Percentiles rank a stretch among this genome's conserved stretches.
Conservation (phyloP, 2,329 filamentous ascomycete species). For the Emericellopsis cladophorae region DNA sequence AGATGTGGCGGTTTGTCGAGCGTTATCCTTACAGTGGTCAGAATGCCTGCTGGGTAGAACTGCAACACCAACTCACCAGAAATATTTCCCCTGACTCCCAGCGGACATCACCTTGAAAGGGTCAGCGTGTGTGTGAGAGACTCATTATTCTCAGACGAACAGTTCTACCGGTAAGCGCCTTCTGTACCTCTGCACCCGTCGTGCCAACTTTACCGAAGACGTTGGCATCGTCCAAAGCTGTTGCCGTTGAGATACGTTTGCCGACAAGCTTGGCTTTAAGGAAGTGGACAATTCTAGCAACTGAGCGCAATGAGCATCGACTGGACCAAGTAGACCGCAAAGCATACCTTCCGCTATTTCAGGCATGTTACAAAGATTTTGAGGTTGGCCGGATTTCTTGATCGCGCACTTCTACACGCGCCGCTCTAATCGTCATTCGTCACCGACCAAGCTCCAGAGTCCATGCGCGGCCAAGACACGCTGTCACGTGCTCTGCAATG, state of each 20-base stretch:
- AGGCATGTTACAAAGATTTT: conserved; percentile 31
- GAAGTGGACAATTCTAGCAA: conserved; percentile 78
- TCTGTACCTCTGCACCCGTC: conserved; percentile 59
- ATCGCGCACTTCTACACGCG: neutral
- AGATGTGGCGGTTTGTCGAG: conserved; percentile 72
- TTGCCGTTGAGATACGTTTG: conserved; percentile 59
- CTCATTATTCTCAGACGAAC: conserved; percentile 9
- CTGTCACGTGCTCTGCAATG: conserved; percentile 12
- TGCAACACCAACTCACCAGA: conserved; percentile 45
- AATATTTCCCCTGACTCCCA: conserved; percentile 91
- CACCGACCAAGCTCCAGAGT: too few relatives aligned
- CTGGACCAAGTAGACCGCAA: neutral
- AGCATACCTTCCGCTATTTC: conserved; percentile 46
- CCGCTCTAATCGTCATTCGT: too few relatives aligned
- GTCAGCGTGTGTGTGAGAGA: neutral
- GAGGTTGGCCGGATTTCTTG: neutral
- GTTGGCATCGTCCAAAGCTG: conserved; percentile 66
- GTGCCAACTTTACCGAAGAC: conserved; percentile 89
- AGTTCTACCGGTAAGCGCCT: conserved; percentile 62
- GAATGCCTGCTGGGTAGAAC: neutral
- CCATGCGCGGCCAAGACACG: conserved; percentile 11
- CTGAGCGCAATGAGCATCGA: conserved; percentile 19
- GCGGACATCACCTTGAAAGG: conserved; percentile 39
- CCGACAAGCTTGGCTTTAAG: conserved; percentile 74
- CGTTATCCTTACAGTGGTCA: conserved; percentile 17